These are phyloP conservation scores for Penicillium bialowiezense DNA, from an alignment of 495 filamentous ascomycete species.

Conservation along the genomic window DNA sequence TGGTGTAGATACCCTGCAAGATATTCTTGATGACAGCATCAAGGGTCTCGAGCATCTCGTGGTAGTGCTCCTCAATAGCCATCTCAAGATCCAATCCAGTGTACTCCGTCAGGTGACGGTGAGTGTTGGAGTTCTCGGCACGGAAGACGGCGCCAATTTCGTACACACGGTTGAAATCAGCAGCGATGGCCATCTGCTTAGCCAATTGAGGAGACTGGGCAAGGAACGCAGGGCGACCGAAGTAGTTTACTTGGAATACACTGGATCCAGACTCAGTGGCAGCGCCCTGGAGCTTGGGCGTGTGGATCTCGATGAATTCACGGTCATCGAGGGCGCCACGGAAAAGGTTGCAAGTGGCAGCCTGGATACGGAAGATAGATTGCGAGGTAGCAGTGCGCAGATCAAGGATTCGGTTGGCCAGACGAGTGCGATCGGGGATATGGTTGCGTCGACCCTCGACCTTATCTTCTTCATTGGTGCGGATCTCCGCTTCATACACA, in stretches of 20 bases:
- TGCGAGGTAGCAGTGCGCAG: conserved; percentile 82
- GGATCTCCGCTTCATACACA: conserved; percentile 61
- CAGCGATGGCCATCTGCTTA: conserved; percentile 91
- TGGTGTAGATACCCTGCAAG: conserved; percentile 65
- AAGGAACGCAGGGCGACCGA: conserved; percentile 75
- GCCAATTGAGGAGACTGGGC: conserved; percentile 92
- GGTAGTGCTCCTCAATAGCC: conserved; percentile 87
- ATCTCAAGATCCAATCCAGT: conserved; percentile 95
- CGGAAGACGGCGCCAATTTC: conserved; percentile 88
- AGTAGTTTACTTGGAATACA: conserved; percentile 87
- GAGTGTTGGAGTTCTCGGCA: conserved; percentile 92
- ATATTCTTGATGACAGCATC: conserved; percentile 81
- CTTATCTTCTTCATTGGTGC: conserved; percentile 42
- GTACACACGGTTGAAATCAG: conserved; percentile 83
- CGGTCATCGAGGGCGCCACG: conserved; percentile 65
- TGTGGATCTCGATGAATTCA: conserved; percentile 85
- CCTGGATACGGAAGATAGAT: conserved; percentile 76
- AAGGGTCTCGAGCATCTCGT: conserved; percentile 73
- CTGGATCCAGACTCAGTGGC: conserved; percentile 90
- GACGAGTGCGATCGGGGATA: conserved; percentile 68
- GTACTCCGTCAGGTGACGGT: conserved; percentile 93
- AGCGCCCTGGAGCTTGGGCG: conserved; percentile 81
- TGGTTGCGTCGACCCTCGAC: conserved; percentile 48
- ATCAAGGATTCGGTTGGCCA: conserved; percentile 83
- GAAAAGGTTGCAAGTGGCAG: conserved; percentile 77